Base-by-base conservation (phyloP, 257 asterid genomes). In the Ligustrum vulgare region DNA sequence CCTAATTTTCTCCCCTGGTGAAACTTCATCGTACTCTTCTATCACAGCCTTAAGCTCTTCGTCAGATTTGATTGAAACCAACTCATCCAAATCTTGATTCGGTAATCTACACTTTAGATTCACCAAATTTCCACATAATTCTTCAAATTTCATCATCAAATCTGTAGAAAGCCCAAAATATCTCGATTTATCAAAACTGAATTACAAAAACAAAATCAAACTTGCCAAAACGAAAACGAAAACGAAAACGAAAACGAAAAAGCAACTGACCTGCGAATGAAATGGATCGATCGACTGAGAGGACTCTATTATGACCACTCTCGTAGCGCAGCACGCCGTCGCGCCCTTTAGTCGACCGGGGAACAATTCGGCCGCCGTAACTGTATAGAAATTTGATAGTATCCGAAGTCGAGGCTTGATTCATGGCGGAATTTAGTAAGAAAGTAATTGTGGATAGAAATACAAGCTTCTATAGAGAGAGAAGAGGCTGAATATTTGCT, bases 271-370 rank as follows among this genome's bases (percentile, higher is more conserved):
- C 89, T 74, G 87, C 28, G 43, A 36, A 84, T 0, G 89, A 34
- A 58, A 84, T 16, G 31, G 87, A 76, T 12, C 80, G 89, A 70
- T 86, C 87, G 67, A 93, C 88, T 45, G 96, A 60, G 75, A 93
- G 93, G 62, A 90, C 90, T 51, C 98, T 92, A 3, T 91, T 93
- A 80, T 54, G 67, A 3, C 98, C 98, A 66, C 97, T 96, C 77
- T 75, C 70, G 84, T 93, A 90, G 0, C 97, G 94, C 80, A 93
- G 98, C 35, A 60, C 67, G 77, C 93, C 98, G 82, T 90, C 98
- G 20, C 15, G 15, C 64, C 28, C 64, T 56, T 56, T 3, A 35
- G 84, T 36, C 28, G 72, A 84, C 18, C 97, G 96, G 64, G 93
- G 93, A 6, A 87, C 32, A 70, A 93, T 91, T 45, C 67, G 87